Evolutionary conservation across 495 filamentous ascomycete species (phyloP).

Genomic region (Sordaria brevicollis): DNA sequence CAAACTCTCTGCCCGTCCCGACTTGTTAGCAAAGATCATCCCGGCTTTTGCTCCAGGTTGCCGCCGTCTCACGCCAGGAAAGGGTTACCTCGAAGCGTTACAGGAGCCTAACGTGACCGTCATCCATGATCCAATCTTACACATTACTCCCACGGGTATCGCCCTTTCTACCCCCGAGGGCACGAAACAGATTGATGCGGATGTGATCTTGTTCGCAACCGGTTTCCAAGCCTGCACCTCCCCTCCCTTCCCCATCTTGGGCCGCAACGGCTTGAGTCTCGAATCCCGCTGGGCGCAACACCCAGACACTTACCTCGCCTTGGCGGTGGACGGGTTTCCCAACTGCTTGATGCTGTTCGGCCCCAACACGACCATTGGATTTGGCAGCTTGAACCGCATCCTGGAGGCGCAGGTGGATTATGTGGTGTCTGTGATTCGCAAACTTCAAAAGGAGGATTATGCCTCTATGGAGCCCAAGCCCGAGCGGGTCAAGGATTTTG

Average conservation of each 20-base stretch:
- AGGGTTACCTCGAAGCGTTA: slow-evolving; percentile 61
- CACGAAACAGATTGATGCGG: slow-evolving; percentile 12
- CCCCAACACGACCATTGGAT: slow-evolving; percentile 47
- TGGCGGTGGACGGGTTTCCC: slow-evolving; percentile 54
- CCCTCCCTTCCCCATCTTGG: slow-evolving; percentile 49
- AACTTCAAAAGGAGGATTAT: slow-evolving; percentile 58
- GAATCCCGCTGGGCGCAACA: slow-evolving; percentile 37
- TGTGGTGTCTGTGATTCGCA: slow-evolving; percentile 51
- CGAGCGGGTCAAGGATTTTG: slow-evolving; percentile 49
- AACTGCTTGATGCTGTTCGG: slow-evolving; percentile 56
- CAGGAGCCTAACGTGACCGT: slow-evolving; percentile 51
- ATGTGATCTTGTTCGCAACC: slow-evolving; percentile 57
- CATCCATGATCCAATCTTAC: slow-evolving; percentile 41
- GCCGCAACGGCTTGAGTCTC: slow-evolving; percentile 39
- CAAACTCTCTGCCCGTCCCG: slow-evolving; percentile 23
- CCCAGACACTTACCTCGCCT: slow-evolving; percentile 53
- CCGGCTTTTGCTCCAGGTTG: slow-evolving; percentile 60
- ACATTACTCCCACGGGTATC: slow-evolving; percentile 42
- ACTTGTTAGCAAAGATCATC: slow-evolving; percentile 27
- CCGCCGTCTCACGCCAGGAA: slow-evolving; percentile 60
- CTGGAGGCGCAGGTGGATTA: slow-evolving; percentile 53
- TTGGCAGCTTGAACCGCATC: slow-evolving; percentile 43
- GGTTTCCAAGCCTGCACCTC: slow-evolving; percentile 50
- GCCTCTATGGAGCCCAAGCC: slow-evolving; percentile 41
- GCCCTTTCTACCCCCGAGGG: slow-evolving; percentile 29